Conservation (phyloP, 306 rosid species). For the Prosopis cineraria region DNA sequence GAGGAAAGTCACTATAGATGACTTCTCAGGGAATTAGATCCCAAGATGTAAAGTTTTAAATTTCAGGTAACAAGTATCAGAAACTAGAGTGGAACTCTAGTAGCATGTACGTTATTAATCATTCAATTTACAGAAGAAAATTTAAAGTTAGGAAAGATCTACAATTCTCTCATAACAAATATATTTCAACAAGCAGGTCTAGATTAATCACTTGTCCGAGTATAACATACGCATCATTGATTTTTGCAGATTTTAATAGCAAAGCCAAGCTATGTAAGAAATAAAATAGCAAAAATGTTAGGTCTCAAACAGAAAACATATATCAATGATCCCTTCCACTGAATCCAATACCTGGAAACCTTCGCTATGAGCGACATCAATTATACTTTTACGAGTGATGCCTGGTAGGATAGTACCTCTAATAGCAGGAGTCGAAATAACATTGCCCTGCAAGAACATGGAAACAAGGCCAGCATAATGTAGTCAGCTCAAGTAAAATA, state of each 20-base stretch:
- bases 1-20: constrained; percentile 9
- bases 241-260: constrained; percentile 7
- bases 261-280: neutral
- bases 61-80: neutral
- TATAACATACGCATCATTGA: constrained; percentile 1
- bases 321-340: constrained; percentile 9
- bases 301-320: constrained; percentile 11
- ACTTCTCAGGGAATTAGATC: constrained; percentile 12
- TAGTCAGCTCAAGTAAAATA: constrained; percentile 17
- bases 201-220: neutral
- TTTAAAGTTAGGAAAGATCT: neutral
- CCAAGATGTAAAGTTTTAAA: constrained; percentile 2
- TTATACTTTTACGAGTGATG: constrained; percentile 90
- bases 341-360: constrained; percentile 62
- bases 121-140: neutral
- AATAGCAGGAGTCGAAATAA: constrained; percentile 81
- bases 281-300: constrained; percentile 3
- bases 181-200: neutral
- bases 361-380: constrained; percentile 73
- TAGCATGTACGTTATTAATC: neutral
- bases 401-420: constrained; percentile 97
- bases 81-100: constrained; percentile 6
- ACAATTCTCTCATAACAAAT: neutral
- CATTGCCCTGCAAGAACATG: constrained; percentile 57
- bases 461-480: constrained; percentile 16